phyloP scores from a whole-genome alignment of 257 asterid genomes.

The Ehretia macrophylla region DNA sequence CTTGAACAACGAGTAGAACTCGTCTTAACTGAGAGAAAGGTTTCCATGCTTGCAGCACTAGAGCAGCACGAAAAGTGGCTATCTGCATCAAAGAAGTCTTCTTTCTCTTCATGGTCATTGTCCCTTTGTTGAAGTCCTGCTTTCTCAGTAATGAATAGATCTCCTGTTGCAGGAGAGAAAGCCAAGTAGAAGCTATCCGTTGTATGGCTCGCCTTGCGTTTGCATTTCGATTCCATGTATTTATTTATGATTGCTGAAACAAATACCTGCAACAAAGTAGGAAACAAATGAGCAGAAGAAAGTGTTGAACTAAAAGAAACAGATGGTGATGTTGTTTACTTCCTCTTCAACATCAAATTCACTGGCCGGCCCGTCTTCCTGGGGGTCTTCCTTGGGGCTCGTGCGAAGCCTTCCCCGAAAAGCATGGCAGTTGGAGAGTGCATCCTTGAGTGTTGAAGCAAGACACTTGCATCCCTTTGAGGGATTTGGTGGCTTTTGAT shows the following conservation, averaged over 20 bases:
- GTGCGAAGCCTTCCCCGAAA: conserved; percentile 14
- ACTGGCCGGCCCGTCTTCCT: conserved; percentile 27
- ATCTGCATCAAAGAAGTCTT: conserved; percentile 28
- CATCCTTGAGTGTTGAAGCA: conserved; percentile 43
- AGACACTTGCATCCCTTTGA: conserved; percentile 51
- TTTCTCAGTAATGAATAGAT: conserved; percentile 15
- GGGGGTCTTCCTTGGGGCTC: no score
- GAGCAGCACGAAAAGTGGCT: conserved; percentile 48
- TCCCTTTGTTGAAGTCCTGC: conserved; percentile 7
- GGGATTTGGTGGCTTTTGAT: conserved; percentile 40
- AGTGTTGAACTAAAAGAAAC: not conserved
- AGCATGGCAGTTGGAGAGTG: conserved; percentile 41
- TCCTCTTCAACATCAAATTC: conserved; percentile 63
- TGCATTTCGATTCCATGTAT: conserved; percentile 62
- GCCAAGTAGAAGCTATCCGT: conserved; percentile 42
- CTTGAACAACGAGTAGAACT: conserved; percentile 57
- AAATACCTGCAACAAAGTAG: conserved; percentile 40
- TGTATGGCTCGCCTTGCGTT: conserved; percentile 24
- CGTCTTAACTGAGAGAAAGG: conserved; percentile 49
- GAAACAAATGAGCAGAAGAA: not conserved
- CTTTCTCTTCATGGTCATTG: conserved; percentile 26
- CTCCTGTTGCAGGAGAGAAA: conserved; percentile 40
- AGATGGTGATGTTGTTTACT: conserved; percentile 13
- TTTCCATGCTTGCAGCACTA: conserved; percentile 46
- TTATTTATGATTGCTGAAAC: conserved; percentile 64